These are phyloP conservation scores for Septoria petroselini DNA, from an alignment of 2,329 filamentous ascomycete genomes.

Conservation along the genomic window DNA sequence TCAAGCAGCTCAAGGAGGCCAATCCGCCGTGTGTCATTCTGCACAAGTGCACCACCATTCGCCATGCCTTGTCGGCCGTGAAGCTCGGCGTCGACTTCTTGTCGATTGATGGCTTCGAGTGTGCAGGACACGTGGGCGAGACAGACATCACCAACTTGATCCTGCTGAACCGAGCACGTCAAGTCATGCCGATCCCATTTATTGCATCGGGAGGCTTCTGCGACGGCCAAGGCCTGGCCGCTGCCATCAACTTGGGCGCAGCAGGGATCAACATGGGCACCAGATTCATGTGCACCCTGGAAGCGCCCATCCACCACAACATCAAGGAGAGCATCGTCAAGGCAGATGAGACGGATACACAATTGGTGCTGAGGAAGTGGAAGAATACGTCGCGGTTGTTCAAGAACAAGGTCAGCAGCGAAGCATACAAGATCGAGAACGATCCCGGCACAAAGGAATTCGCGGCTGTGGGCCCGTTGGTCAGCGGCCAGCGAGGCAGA, in stretches of 20 bases:
- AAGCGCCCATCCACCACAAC: constrained; percentile 86
- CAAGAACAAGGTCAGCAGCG: constrained; percentile 80
- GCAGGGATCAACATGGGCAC: constrained; percentile 99
- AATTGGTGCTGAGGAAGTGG: constrained; percentile 84
- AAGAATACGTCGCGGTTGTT: constrained; percentile 87
- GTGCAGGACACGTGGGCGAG: constrained; percentile 85
- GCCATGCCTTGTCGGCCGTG: constrained; percentile 84
- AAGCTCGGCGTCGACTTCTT: constrained; percentile 96
- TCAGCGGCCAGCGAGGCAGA: constrained; percentile 85
- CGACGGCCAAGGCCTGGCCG: constrained; percentile 88
- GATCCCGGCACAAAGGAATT: constrained; percentile 85
- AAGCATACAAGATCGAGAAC: constrained; percentile 77
- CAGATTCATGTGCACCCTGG: constrained; percentile 92
- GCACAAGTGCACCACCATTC: constrained; percentile 97
- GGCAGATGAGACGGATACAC: constrained; percentile 85
- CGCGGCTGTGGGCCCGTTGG: constrained; percentile 76
- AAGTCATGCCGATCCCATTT: constrained; percentile 81
- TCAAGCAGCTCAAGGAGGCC: constrained; percentile 78
- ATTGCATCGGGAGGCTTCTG: constrained; percentile 95
- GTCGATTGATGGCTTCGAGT: constrained; percentile 96
- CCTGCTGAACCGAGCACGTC: constrained; percentile 77
- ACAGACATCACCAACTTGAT: constrained; percentile 88
- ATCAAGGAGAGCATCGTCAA: constrained; percentile 92
- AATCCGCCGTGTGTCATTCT: constrained; percentile 66
- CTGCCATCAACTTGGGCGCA: constrained; percentile 83